Evolutionary conservation across 345 rosid genomes (phyloP).

Genomic region (Lenwebbia sp.): DNA sequence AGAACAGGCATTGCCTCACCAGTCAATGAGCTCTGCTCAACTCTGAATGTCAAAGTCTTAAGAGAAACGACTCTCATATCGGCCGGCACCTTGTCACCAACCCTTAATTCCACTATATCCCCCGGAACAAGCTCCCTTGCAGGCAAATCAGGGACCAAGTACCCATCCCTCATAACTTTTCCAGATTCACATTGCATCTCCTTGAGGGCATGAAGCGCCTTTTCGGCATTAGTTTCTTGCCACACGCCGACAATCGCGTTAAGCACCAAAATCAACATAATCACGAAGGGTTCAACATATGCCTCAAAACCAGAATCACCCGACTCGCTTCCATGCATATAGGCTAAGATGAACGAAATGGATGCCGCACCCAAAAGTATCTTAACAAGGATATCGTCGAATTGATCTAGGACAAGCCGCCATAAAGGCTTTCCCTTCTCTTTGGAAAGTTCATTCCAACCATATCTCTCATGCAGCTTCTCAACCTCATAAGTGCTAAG

Average conservation of each 20-base stretch:
- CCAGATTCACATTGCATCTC: conserved; percentile 84
- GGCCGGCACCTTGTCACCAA: conserved; percentile 88
- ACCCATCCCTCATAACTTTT: conserved; percentile 68
- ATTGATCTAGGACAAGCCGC: conserved; percentile 69
- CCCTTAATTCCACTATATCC: conserved; percentile 71
- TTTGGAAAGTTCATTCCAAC: conserved; percentile 82
- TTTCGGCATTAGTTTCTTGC: conserved; percentile 95
- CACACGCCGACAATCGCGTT: conserved; percentile 90
- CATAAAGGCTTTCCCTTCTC: conserved; percentile 86
- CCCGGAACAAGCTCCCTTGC: conserved; percentile 87
- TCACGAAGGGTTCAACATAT: conserved; percentile 85
- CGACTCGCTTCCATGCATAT: conserved; percentile 40
- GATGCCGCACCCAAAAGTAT: conserved; percentile 81
- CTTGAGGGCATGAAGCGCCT: conserved; percentile 88
- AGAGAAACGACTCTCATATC: conserved; percentile 68
- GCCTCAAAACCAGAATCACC: conserved; percentile 53
- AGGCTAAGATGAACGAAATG: conserved; percentile 74
- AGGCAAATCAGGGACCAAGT: conserved; percentile 52
- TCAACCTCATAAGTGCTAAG: conserved; percentile 47
- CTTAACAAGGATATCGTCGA: conserved; percentile 84
- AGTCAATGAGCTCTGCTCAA: conserved; percentile 87
- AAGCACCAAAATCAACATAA: conserved; percentile 57
- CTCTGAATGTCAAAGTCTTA: conserved; percentile 70
- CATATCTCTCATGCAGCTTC: conserved; percentile 49
- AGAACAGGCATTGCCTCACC: conserved; percentile 94